Percentiles rank a stretch among this genome's conserved stretches.
Conservation (phyloP, 441 rosid species). For the Kokia cookei region DNA sequence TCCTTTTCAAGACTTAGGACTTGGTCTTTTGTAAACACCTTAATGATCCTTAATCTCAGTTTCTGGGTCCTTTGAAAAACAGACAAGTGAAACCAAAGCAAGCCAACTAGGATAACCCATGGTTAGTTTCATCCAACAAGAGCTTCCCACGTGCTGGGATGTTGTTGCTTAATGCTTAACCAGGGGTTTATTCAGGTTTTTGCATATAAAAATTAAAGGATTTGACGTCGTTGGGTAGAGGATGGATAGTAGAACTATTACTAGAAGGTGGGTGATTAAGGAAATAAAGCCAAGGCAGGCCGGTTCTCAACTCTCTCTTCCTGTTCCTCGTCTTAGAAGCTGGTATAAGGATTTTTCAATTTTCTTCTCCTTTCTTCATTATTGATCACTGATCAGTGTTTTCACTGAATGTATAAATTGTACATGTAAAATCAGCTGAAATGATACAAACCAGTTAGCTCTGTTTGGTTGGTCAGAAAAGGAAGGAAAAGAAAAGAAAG, state of each 20-base stretch:
- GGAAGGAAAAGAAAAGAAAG: background rate
- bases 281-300: background rate
- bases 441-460: background rate
- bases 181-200: background rate
- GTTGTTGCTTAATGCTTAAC: background rate
- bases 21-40: background rate
- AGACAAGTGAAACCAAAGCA: background rate
- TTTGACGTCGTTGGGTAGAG: background rate
- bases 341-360: background rate
- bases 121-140: background rate
- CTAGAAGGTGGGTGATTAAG: background rate
- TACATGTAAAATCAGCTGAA: background rate
- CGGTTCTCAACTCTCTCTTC: background rate
- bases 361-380: background rate
- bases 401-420: background rate
- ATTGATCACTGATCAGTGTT: background rate
- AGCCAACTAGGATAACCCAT: background rate
- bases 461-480: slow-evolving; percentile 19
- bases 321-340: background rate
- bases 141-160: background rate
- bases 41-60: background rate
- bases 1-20: background rate
- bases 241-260: background rate
- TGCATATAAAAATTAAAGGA: background rate
- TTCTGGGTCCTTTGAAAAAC: background rate